Conservation (phyloP, 2,329 filamentous ascomycete species). For the Cryphonectria radicalis region DNA sequence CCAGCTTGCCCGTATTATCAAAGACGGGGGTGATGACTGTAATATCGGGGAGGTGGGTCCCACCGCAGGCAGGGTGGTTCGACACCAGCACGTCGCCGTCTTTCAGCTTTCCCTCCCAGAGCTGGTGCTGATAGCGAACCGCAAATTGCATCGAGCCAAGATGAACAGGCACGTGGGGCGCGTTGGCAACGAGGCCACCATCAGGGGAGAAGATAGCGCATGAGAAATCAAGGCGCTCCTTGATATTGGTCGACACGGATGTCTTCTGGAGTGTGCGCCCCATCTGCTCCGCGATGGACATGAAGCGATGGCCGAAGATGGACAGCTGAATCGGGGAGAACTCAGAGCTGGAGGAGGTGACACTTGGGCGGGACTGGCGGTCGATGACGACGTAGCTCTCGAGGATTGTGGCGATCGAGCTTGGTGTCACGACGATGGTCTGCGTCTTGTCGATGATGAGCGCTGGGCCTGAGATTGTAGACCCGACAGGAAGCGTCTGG, state of each 20-base stretch:
- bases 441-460: slow-evolving; percentile 72
- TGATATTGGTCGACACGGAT: slow-evolving; percentile 77
- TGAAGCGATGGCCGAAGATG: slow-evolving; percentile 81
- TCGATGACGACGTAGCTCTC: slow-evolving; percentile 46
- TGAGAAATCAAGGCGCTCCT: slow-evolving; percentile 80
- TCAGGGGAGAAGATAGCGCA: slow-evolving; percentile 78
- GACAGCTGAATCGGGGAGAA: slow-evolving; percentile 77
- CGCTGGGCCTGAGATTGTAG: slow-evolving; percentile 66
- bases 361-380: slow-evolving; percentile 31
- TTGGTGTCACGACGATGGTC: slow-evolving; percentile 72
- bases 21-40: slow-evolving; percentile 44
- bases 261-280: slow-evolving; percentile 80
- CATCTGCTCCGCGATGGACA: slow-evolving; percentile 86
- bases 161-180: slow-evolving; percentile 77
- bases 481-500: slow-evolving; percentile 63
- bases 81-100: slow-evolving; percentile 44
- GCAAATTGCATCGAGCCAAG: slow-evolving; percentile 81
- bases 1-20: slow-evolving; percentile 44
- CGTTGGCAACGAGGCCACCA: slow-evolving; percentile 74
- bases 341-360: slow-evolving; percentile 70
- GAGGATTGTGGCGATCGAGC: slow-evolving; percentile 54
- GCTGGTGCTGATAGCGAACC: slow-evolving; percentile 69
- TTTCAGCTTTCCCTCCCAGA: slow-evolving; percentile 59
- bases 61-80: slow-evolving; percentile 42
- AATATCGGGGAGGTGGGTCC: slow-evolving; percentile 46